These are phyloP conservation scores for Chionographis japonica DNA, from an alignment of 106 monocot species.

Conservation along the genomic window DNA sequence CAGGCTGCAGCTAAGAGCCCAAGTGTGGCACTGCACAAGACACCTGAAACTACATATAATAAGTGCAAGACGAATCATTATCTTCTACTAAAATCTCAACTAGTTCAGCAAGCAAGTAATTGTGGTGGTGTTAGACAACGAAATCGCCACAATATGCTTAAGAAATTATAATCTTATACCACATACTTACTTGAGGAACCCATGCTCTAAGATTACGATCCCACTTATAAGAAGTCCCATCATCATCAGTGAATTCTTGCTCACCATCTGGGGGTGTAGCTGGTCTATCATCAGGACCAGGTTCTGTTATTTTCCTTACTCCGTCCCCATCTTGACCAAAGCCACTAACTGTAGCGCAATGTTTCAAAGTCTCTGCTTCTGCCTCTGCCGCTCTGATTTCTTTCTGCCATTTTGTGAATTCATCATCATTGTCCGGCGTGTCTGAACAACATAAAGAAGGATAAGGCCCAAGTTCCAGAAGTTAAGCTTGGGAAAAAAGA, in stretches of 20 bases:
- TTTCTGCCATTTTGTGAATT: constrained; percentile 57
- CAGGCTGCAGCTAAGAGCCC: too few species aligned
- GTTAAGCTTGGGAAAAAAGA: neutral
- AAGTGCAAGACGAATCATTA: too few species aligned
- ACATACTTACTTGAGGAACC: constrained; percentile 86
- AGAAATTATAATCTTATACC: too few species aligned
- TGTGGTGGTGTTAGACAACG: too few species aligned
- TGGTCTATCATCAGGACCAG: constrained; percentile 53
- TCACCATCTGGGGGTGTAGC: constrained; percentile 87
- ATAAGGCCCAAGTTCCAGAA: neutral
- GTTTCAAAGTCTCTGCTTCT: constrained; percentile 23
- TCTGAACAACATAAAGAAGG: constrained; percentile 8
- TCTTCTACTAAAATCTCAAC: too few species aligned
- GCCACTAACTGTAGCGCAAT: constrained; percentile 12
- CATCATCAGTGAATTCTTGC: constrained; percentile 95
- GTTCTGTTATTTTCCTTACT: constrained; percentile 16
- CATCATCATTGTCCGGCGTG: constrained; percentile 26
- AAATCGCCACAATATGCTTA: too few species aligned
- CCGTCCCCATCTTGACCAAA: constrained; percentile 16
- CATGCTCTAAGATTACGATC: constrained; percentile 71
- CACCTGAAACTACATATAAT: too few species aligned
- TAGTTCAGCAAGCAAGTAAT: too few species aligned
- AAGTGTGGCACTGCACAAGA: too few species aligned
- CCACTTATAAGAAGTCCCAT: constrained; percentile 95
- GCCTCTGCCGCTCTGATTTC: constrained; percentile 46